A percentile compares a stretch with the other conserved stretches of the same genome.
These are phyloP conservation scores for Mortierella alpina DNA, from an alignment of 192 early-diverging fungal genomes.

Conservation along the genomic window DNA sequence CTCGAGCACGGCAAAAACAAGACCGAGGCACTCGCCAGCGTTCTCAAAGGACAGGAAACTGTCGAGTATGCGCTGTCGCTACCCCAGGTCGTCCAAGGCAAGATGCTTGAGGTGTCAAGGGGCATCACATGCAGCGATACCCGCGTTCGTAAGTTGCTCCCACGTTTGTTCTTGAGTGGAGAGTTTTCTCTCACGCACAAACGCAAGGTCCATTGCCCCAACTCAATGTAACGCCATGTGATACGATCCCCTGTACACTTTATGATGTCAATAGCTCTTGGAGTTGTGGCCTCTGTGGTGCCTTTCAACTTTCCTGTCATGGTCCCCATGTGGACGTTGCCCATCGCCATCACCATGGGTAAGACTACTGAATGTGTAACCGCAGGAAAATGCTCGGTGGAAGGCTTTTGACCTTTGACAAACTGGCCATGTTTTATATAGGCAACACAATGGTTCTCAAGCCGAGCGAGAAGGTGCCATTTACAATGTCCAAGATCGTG, in stretches of 20 bases:
- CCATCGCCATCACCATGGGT: slow-evolving; percentile 73
- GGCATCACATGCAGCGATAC: slow-evolving; percentile 76
- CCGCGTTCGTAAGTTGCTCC: slow-evolving; percentile 54
- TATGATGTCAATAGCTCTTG: slow-evolving; percentile 59
- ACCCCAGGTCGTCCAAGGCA: slow-evolving; percentile 72
- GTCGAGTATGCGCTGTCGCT: slow-evolving; percentile 80
- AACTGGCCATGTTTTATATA: background rate
- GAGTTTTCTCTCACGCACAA: background rate
- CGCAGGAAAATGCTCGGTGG: background rate
- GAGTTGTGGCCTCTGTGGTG: slow-evolving; percentile 82
- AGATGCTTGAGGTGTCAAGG: slow-evolving; percentile 70
- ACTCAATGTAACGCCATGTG: too few species aligned
- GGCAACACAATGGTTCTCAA: slow-evolving; percentile 82
- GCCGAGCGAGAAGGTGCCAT: slow-evolving; percentile 85
- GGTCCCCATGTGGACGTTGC: slow-evolving; percentile 88
- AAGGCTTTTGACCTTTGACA: background rate
- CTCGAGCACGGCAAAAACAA: slow-evolving; percentile 85
- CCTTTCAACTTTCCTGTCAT: slow-evolving; percentile 90
- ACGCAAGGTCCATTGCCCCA: too few species aligned
- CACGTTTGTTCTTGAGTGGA: background rate
- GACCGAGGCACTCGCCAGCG: slow-evolving; percentile 76
- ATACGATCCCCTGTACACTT: too few species aligned
- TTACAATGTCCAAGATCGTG: slow-evolving; percentile 79
- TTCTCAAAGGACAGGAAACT: slow-evolving; percentile 83
- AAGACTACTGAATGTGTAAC: background rate